Evolutionary conservation across 148 eudicot genomes (phyloP).

Genomic region (Persicaria tinctoria): DNA sequence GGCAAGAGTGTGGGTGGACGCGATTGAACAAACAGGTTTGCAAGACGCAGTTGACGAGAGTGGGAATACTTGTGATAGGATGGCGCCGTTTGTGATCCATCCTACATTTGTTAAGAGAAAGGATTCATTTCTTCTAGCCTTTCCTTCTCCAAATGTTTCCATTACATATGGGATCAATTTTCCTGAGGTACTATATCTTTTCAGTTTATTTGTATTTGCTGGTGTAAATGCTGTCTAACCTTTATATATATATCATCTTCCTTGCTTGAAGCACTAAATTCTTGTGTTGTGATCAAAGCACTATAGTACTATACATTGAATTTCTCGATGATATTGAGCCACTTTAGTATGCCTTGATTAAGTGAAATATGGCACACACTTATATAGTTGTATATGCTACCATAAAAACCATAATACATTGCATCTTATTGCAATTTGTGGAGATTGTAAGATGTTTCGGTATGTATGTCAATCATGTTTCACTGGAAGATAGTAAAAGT

Average conservation of each 20-base stretch:
- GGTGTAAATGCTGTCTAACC: background rate
- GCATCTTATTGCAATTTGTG: background rate
- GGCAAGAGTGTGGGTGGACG: conserved; percentile 81
- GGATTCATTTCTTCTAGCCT: conserved; percentile 74
- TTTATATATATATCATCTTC: background rate
- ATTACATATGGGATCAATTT: conserved; percentile 75
- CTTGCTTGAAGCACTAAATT: background rate
- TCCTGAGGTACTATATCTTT: conserved; percentile 41
- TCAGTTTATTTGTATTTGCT: background rate
- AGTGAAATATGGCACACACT: background rate
- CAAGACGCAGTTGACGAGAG: conserved; percentile 46
- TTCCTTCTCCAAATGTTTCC: conserved; percentile 49
- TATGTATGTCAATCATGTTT: background rate
- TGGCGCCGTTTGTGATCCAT: conserved; percentile 57
- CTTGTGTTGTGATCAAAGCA: background rate
- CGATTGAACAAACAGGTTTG: conserved; percentile 56
- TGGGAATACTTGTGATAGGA: conserved; percentile 50
- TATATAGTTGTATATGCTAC: background rate
- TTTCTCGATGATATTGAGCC: background rate
- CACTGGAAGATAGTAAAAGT: background rate
- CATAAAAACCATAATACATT: background rate
- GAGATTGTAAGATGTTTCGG: background rate
- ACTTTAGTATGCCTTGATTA: conserved; percentile 1
- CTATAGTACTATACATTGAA: background rate
- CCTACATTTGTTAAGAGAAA: conserved; percentile 57